Base-by-base conservation (phyloP, 2,329 filamentous ascomycete species). In the Cercospora sp. region DNA sequence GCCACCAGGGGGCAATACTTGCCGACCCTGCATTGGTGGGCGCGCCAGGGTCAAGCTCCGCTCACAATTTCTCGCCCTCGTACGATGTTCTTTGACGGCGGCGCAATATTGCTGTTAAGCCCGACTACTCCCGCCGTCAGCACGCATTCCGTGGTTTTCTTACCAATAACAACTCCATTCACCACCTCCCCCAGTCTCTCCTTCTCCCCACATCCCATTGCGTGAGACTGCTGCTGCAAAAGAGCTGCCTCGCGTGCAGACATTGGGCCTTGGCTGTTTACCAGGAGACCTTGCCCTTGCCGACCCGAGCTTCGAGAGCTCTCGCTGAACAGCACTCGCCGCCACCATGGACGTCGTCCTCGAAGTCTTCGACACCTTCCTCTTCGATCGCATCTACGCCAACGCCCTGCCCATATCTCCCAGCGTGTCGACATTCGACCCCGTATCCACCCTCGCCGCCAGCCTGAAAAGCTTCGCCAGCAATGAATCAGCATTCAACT, bases 261-360 rank as follows among this genome's bases (percentile, higher is more conserved):
- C 59, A 63, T 58, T 55, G 33, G 36, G 23, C 33, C 31, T 63
- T 36, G 60, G 60, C 60, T 42, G 48, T 31, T 26, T 30, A 59
- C 30, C 51, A 30, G 53, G 58, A 55, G 39, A 53, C 51, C 31
- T 51, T 51, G 51, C 39, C 48, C 26, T 62, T 59, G 12, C 48
- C 23, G 57, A 57, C 33, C 30, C 55, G 63, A 68, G 58, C 66
- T 65, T 61, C 33, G 45, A 28, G 30, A 63, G 61, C 60, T 55
- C 55, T 36, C 36, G 2, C 13, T 16, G 57, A 33, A 36, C 26
- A 31, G 39, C 39, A 60, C 8, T 20, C 51, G 36, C 66, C 68
- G 64, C 72, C 82, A 84, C 78, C 80, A 97, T 98, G 94, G 94
- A 98, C 85, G 88, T 97, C 81, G 88, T 95, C 57, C 90, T 97